Evolutionary conservation across 441 rosid genomes (phyloP).

Genomic region (Populus hybrid): DNA sequence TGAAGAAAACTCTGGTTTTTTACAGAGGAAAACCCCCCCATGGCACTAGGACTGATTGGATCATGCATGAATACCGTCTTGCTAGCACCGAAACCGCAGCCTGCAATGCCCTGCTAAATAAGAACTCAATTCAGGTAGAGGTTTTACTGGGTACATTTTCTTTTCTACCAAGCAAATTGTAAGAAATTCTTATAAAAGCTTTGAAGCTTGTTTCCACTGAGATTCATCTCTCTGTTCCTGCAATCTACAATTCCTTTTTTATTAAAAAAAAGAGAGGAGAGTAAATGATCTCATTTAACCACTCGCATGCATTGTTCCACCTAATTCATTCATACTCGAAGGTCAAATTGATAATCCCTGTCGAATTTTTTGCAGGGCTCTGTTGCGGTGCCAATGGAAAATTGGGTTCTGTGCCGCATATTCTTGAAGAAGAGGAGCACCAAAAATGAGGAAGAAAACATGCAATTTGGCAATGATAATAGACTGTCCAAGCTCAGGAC

Average conservation of each 20-base stretch:
- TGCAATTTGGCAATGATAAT: conserved; percentile 25
- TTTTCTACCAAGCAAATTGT: not conserved
- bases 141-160: not conserved
- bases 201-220: not conserved
- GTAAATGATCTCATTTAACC: not conserved
- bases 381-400: conserved; percentile 42
- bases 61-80: conserved; percentile 97
- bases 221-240: not conserved
- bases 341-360: not conserved
- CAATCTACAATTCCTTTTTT: not conserved
- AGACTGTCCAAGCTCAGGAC: conserved; percentile 33
- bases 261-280: too few species aligned
- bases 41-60: conserved; percentile 90
- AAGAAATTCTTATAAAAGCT: not conserved
- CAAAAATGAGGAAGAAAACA: conserved; percentile 45
- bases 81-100: conserved; percentile 22
- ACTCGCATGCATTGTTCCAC: not conserved
- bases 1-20: conserved; percentile 96
- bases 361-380: conserved; percentile 34
- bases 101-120: conserved; percentile 31
- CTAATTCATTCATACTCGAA: not conserved
- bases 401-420: conserved; percentile 93
- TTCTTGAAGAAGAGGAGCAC: conserved; percentile 73
- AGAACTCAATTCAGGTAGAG: conserved; percentile 16
- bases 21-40: conserved; percentile 90